phyloP scores from a whole-genome alignment of 2,329 filamentous ascomycete genomes.

The Alternaria incomplexa region DNA sequence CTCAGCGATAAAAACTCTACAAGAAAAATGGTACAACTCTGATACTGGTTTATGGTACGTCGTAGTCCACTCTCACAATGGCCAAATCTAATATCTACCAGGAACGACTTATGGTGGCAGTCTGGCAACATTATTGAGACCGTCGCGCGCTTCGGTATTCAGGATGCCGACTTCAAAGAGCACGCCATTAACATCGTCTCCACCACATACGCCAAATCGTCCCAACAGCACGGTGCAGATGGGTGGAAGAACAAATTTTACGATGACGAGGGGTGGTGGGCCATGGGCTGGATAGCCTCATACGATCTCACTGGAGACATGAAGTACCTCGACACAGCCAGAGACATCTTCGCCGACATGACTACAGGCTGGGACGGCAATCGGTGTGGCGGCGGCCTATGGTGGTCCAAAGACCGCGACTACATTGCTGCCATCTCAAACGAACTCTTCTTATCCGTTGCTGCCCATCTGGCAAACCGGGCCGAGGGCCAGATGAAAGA shows the following conservation, averaged over 20 bases:
- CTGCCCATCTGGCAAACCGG: conserved; percentile 61
- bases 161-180: conserved; percentile 36
- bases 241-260: conserved; percentile 61
- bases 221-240: conserved; percentile 29
- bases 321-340: conserved; percentile 62
- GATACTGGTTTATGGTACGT: conserved; percentile 44
- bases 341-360: conserved; percentile 64
- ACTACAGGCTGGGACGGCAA: conserved; percentile 52
- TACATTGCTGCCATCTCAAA: conserved; percentile 65
- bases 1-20: conserved; percentile 35
- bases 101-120: conserved; percentile 46
- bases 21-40: conserved; percentile 42
- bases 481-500: conserved; percentile 45
- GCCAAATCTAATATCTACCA: conserved; percentile 3
- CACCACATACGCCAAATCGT: conserved; percentile 43
- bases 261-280: conserved; percentile 71
- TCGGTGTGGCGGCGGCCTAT: conserved; percentile 60
- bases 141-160: conserved; percentile 39
- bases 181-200: conserved; percentile 38
- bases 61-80: neutral
- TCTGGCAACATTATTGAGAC: conserved; percentile 46
- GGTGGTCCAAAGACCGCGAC: conserved; percentile 61
- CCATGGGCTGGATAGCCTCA: conserved; percentile 62
- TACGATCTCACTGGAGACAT: conserved; percentile 61
- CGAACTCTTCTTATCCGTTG: conserved; percentile 63